phyloP scores from a whole-genome alignment of 768 basidiomycete genomes.

The Rhodosporidiobolus odoratus region DNA sequence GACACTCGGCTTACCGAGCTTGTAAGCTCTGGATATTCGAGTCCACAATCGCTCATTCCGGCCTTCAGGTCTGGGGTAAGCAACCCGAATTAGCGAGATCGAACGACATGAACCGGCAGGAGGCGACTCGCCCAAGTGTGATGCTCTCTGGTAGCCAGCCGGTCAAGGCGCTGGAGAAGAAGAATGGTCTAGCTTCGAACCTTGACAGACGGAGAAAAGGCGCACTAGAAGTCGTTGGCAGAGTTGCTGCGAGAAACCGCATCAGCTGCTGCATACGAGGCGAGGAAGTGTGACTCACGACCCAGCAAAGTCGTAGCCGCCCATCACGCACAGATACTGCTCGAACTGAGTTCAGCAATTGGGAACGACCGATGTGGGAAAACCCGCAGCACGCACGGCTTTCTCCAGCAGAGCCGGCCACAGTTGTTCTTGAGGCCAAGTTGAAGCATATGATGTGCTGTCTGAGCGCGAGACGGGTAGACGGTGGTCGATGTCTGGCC shows the following conservation, averaged over 20 bases:
- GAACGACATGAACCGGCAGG: no score
- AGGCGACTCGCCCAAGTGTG: neutral
- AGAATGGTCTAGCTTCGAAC: neutral
- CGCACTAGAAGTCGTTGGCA: conserved; percentile 31
- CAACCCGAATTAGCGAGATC: no score
- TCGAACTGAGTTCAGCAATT: neutral
- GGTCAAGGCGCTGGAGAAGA: conserved; percentile 10
- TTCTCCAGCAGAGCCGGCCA: conserved; percentile 38
- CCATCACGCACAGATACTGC: conserved; percentile 28
- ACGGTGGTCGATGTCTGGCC: conserved; percentile 26
- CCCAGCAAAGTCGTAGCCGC: conserved; percentile 33
- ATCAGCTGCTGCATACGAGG: neutral
- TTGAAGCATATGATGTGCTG: neutral
- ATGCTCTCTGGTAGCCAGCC: conserved; percentile 37
- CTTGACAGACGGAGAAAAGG: neutral
- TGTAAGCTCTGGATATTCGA: conserved; percentile 1
- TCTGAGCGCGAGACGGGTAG: neutral
- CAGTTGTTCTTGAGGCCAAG: neutral
- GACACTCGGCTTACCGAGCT: neutral
- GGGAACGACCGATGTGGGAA: neutral
- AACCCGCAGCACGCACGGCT: conserved; percentile 10
- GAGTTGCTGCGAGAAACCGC: conserved; percentile 22
- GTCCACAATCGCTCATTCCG: conserved; percentile 19
- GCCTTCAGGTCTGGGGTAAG: neutral
- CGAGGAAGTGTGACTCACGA: conserved; percentile 11